phyloP scores from a whole-genome alignment of 495 filamentous ascomycete species.

The Bombardia bombarda region DNA sequence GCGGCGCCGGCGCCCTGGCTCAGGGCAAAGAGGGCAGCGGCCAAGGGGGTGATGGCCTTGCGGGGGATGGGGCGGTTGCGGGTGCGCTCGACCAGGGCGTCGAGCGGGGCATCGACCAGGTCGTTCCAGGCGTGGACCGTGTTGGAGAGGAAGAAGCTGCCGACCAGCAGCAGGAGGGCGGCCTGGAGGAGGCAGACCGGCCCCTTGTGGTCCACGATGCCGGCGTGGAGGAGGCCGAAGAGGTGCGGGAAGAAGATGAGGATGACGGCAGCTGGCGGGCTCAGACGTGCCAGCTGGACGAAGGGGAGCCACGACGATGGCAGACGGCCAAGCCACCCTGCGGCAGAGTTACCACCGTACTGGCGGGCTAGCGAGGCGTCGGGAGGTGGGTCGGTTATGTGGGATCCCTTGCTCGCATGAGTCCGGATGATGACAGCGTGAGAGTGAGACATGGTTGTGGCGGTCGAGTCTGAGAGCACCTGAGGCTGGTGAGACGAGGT shows the following conservation, averaged over 20 bases:
- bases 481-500: no score
- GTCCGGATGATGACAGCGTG: no score
- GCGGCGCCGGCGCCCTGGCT: conserved; percentile 18
- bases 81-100: conserved; percentile 27
- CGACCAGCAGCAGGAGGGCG: conserved; percentile 20
- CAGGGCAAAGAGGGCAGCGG: conserved; percentile 27
- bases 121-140: conserved; percentile 37
- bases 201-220: conserved; percentile 16
- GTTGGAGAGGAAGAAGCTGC: conserved; percentile 35
- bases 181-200: conserved; percentile 11
- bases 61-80: conserved; percentile 30
- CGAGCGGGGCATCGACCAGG: conserved; percentile 32
- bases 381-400: no score
- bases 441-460: no score
- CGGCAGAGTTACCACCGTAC: conserved; percentile 17
- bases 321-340: conserved; percentile 19
- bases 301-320: conserved; percentile 29
- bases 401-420: no score
- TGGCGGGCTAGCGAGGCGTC: conserved; percentile 22
- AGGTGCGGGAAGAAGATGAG: conserved; percentile 28
- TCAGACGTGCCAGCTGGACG: conserved; percentile 26
- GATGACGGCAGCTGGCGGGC: conserved; percentile 18
- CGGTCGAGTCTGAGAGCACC: no score
- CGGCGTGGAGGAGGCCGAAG: conserved; percentile 31
- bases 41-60: conserved; percentile 24